Percentiles rank a stretch among this genome's conserved stretches.
Conservation (phyloP, 139 green algal genomes). For the Yamagishiella unicocca region DNA sequence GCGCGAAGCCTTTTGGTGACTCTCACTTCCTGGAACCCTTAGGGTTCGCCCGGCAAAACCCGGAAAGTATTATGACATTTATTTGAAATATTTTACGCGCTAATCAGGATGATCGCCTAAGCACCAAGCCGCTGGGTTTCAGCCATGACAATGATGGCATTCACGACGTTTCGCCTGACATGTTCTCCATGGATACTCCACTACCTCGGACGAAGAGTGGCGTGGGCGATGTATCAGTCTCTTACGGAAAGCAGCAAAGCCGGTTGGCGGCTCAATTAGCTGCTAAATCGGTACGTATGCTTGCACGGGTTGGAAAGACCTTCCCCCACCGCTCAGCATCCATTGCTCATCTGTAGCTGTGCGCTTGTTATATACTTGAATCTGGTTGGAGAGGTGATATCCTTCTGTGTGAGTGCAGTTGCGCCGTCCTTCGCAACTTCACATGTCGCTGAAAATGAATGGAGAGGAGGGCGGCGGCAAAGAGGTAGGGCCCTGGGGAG, state of each 20-base stretch:
- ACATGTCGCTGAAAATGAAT: not conserved
- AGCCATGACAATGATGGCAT: not conserved
- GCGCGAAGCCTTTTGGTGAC: no score
- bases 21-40: not conserved
- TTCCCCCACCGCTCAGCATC: no score
- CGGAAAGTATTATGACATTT: not conserved
- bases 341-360: no score
- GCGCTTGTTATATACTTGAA: not conserved
- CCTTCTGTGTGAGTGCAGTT: no score
- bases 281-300: conserved; percentile 17
- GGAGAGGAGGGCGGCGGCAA: not conserved
- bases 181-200: not conserved
- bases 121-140: not conserved
- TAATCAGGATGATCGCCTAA: not conserved
- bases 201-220: not conserved
- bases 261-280: conserved; percentile 1
- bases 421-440: conserved; percentile 2
- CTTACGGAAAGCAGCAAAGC: conserved; percentile 18
- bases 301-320: no score
- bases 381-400: no score
- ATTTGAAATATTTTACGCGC: not conserved
- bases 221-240: not conserved
- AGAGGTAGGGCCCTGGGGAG: not conserved
- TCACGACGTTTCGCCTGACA: not conserved
- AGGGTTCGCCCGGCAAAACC: no score